A percentile compares a stretch with the other conserved stretches of the same genome.
Conservation (phyloP, 345 rosid genomes). For the Populus euphratica region DNA sequence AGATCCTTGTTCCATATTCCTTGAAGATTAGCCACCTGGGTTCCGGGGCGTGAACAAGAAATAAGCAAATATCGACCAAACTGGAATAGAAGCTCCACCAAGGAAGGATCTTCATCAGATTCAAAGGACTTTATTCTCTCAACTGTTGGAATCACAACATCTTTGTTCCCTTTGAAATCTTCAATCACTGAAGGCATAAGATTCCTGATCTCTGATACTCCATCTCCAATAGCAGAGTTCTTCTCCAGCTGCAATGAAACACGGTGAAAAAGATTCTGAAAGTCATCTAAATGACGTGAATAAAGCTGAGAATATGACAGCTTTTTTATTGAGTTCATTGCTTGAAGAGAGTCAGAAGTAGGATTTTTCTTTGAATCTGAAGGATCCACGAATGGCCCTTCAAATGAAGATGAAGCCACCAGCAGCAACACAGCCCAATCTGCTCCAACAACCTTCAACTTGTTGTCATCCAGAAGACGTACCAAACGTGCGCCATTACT, state of each 20-base stretch:
- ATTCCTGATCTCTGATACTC: slow-evolving; percentile 4
- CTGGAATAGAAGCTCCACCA: slow-evolving; percentile 79
- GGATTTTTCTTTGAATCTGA: slow-evolving; percentile 69
- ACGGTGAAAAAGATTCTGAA: slow-evolving; percentile 32
- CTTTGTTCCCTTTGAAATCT: slow-evolving; percentile 11
- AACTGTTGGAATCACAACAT: slow-evolving; percentile 45
- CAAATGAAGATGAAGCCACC: slow-evolving; percentile 72
- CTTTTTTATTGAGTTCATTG: slow-evolving; percentile 41
- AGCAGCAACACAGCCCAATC: slow-evolving; percentile 71
- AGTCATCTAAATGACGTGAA: neutral
- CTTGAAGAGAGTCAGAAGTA: slow-evolving; percentile 39
- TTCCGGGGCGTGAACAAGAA: slow-evolving; percentile 86
- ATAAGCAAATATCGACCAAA: slow-evolving; percentile 83
- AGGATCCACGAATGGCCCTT: slow-evolving; percentile 68
- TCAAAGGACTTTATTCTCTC: slow-evolving; percentile 73
- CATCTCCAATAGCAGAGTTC: slow-evolving; percentile 25
- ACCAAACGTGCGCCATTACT: slow-evolving; percentile 50
- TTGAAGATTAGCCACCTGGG: slow-evolving; percentile 87
- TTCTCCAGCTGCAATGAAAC: slow-evolving; percentile 61
- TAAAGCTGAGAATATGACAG: slow-evolving; percentile 50
- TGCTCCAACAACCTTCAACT: slow-evolving; percentile 63
- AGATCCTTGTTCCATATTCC: slow-evolving; percentile 91
- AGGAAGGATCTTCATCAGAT: slow-evolving; percentile 73
- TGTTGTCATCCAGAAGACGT: slow-evolving; percentile 48
- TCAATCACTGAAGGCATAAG: slow-evolving; percentile 14